Percentiles rank a stretch among this genome's conserved stretches.
Evolutionary conservation across 371 early-diverging fungal genomes (phyloP).

Genomic region (Mucor plumbeus): DNA sequence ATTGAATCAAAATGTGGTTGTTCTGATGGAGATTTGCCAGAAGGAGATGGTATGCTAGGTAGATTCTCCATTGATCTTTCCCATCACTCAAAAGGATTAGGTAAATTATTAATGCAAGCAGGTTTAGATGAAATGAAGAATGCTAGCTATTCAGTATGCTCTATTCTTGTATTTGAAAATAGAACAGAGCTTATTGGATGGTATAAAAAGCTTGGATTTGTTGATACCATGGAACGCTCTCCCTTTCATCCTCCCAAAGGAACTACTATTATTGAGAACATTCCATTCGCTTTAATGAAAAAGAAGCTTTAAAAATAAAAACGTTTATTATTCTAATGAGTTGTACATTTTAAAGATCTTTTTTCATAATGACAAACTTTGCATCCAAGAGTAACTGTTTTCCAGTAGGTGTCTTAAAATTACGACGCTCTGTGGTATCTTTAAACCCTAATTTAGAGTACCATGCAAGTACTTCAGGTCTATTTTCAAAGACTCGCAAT

Average conservation of each 20-base stretch:
- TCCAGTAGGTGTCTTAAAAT: constrained; percentile 13
- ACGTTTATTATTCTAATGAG: too few species aligned
- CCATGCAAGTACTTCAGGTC: constrained; percentile 55
- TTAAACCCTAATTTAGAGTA: constrained; percentile 56
- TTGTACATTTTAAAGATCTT: not conserved
- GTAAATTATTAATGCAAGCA: constrained; percentile 41
- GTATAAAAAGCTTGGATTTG: constrained; percentile 57
- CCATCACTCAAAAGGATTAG: constrained; percentile 49
- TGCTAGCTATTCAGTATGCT: constrained; percentile 26
- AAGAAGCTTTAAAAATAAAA: too few species aligned
- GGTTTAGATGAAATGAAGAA: constrained; percentile 30
- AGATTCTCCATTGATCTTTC: constrained; percentile 43
- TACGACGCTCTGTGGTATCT: constrained; percentile 49
- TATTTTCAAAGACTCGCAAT: constrained; percentile 55
- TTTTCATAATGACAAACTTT: constrained; percentile 23
- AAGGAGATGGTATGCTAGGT: constrained; percentile 24
- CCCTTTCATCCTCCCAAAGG: constrained; percentile 21
- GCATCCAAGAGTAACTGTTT: constrained; percentile 6
- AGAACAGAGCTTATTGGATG: constrained; percentile 49
- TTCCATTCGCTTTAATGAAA: constrained; percentile 1
- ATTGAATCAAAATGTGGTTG: constrained; percentile 7
- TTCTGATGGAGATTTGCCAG: not conserved
- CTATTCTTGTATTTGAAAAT: constrained; percentile 53
- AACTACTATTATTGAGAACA: not conserved
- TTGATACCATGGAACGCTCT: constrained; percentile 47